A percentile compares a stretch with the other conserved stretches of the same genome.
Evolutionary conservation across 1,284 basidiomycete species (phyloP).

Genomic region (Amylostereum areolatum): DNA sequence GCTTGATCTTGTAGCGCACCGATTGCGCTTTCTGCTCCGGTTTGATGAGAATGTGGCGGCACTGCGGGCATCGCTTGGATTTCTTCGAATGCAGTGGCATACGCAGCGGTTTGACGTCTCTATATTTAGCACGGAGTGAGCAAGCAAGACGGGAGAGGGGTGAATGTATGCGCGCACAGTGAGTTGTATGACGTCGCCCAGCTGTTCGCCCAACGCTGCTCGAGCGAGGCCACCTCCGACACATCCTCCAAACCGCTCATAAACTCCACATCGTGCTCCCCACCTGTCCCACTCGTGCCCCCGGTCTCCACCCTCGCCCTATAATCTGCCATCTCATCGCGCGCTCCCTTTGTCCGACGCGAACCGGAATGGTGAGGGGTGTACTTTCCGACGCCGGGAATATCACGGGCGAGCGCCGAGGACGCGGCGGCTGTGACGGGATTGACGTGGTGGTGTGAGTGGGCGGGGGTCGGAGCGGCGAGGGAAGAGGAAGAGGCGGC

Average conservation of each 20-base stretch:
- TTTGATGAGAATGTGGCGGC: conserved; percentile 95
- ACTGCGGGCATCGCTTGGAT: conserved; percentile 91
- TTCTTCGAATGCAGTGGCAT: conserved; percentile 91
- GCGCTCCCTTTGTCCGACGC: conserved; percentile 53
- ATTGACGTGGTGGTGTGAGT: conserved; percentile 67
- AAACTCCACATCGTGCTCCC: conserved; percentile 66
- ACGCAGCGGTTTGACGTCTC: conserved; percentile 79
- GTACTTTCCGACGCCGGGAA: conserved; percentile 72
- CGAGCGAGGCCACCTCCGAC: conserved; percentile 63
- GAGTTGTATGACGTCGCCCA: conserved; percentile 68
- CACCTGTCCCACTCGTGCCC: conserved; percentile 48
- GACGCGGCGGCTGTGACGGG: conserved; percentile 83
- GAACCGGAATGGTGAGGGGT: conserved; percentile 51
- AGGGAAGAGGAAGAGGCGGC: conserved; percentile 60
- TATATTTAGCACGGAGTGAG: conserved; percentile 23
- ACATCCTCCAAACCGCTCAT: conserved; percentile 56
- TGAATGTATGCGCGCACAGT: conserved; percentile 40
- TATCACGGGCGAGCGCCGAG: conserved; percentile 75
- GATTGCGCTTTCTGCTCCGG: conserved; percentile 96
- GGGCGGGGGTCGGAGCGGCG: conserved; percentile 28
- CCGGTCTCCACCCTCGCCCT: conserved; percentile 60
- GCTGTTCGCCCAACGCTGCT: conserved; percentile 77
- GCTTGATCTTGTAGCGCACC: conserved; percentile 94
- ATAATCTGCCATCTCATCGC: conserved; percentile 72
- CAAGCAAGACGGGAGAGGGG: conserved; percentile 5